Evolutionary conservation across 768 basidiomycete genomes (phyloP), one percentile per base, ranked within the genome.

Genomic region (Rhodotorula babjevae): DNA sequence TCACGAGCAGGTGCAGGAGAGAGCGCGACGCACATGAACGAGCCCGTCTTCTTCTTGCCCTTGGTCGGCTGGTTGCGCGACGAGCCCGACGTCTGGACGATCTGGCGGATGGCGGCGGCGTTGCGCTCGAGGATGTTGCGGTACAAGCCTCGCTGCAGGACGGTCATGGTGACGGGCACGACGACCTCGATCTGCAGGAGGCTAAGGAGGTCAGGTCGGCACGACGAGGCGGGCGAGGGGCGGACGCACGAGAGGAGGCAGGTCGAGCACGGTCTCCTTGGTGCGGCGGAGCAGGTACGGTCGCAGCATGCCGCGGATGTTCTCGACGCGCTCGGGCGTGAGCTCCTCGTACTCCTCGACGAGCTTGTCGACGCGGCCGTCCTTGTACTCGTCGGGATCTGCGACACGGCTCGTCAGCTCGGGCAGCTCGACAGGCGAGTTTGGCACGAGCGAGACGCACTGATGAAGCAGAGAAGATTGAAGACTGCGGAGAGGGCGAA

Each of bases 391-490:
- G 21, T 81, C 75, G 11, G 90, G 87, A 79, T 93, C 91, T 69
- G 36, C 15, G 36, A n/a, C 40, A 36, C 29, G 9, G 9, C 36
- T 5, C 4, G 36, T 36, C 36, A 36, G n/a, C n/a, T n/a, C n/a
- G n/a, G n/a, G n/a, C n/a, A n/a, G n/a, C n/a, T n/a, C n/a, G n/a
- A n/a, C n/a, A n/a, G n/a, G n/a, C n/a, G n/a, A n/a, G n/a, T n/a
- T n/a, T n/a, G n/a, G n/a, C n/a, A n/a, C n/a, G 12, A 46, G 44
- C 6, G 23, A 27, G 27, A 23, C 69, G 42, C 21, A 71, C 73
- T 82, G 27, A 98, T 85, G 83, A 98, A 98, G 80, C 93, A 91
- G 88, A 99, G 93, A 56, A 99, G 84, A 80, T 94, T 98, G 84
- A 98, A 95, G 36, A 99, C 82, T 81, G 44, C 18, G 36, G 9